Conservation (phyloP, 805 yeast genomes). For the Yarrowia hollandica region DNA sequence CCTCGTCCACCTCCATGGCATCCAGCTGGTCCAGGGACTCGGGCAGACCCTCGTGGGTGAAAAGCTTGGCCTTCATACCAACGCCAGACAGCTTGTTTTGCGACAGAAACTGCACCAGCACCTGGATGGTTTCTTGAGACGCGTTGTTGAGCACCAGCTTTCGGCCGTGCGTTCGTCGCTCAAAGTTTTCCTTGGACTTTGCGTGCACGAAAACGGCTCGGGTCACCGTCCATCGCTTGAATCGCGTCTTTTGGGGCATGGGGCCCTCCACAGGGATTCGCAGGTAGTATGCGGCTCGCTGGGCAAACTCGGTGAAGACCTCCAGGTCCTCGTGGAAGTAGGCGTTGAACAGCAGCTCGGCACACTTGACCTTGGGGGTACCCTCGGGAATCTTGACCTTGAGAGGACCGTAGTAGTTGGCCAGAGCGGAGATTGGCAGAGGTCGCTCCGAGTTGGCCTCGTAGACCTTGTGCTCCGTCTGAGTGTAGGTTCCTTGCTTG, state of each 20-base stretch:
- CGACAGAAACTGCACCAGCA: slow-evolving; percentile 45
- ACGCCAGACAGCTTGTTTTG: slow-evolving; percentile 44
- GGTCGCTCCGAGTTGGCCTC: slow-evolving; percentile 48
- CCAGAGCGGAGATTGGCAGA: slow-evolving; percentile 79
- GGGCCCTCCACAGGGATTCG: slow-evolving; percentile 85
- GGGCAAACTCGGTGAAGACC: slow-evolving; percentile 78
- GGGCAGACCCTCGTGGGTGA: slow-evolving; percentile 50
- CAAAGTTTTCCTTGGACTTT: slow-evolving; percentile 90
- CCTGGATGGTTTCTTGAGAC: slow-evolving; percentile 77
- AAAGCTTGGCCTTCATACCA: slow-evolving; percentile 74
- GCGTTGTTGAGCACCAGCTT: slow-evolving; percentile 78
- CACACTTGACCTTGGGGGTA: slow-evolving; percentile 23
- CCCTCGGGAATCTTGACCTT: slow-evolving; percentile 25
- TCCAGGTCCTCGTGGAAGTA: slow-evolving; percentile 64
- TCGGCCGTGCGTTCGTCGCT: slow-evolving; percentile 80
- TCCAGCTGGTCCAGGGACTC: slow-evolving; percentile 48
- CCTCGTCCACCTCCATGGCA: slow-evolving; percentile 34
- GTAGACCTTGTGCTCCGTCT: slow-evolving; percentile 24
- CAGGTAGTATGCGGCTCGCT: slow-evolving; percentile 85
- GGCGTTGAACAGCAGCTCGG: slow-evolving; percentile 34
- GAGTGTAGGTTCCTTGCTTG: slow-evolving; percentile 6
- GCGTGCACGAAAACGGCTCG: slow-evolving; percentile 93
- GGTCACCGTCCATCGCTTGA: slow-evolving; percentile 90
- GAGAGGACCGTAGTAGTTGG: slow-evolving; percentile 77
- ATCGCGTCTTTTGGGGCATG: slow-evolving; percentile 62